Evolutionary conservation across 192 early-diverging fungal species (phyloP).

Genomic region (Coemansia sp.): DNA sequence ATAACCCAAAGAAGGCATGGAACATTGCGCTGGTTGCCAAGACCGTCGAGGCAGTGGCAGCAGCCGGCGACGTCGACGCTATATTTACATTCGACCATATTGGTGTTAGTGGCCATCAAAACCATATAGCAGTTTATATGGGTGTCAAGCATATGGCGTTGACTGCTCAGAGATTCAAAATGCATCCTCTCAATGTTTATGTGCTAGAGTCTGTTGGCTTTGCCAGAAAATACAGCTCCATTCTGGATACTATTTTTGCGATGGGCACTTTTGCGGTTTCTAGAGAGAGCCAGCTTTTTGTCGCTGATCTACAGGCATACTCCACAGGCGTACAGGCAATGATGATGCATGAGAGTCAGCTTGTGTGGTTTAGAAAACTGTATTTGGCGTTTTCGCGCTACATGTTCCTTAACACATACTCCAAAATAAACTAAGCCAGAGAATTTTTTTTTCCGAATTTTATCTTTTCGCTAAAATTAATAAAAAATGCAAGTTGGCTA

Average conservation of each 20-base stretch:
- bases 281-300: slow-evolving; percentile 51
- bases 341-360: slow-evolving; percentile 78
- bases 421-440: slow-evolving; percentile 33
- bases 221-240: slow-evolving; percentile 59
- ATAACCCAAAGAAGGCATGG: slow-evolving; percentile 69
- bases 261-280: slow-evolving; percentile 22
- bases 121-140: slow-evolving; percentile 80
- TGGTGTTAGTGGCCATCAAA: slow-evolving; percentile 89
- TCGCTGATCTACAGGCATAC: slow-evolving; percentile 62
- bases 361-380: slow-evolving; percentile 91
- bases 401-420: slow-evolving; percentile 77
- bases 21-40: slow-evolving; percentile 59
- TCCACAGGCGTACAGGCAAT: slow-evolving; percentile 66
- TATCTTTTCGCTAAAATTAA: too few relatives aligned
- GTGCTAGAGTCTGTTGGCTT: slow-evolving; percentile 60
- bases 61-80: slow-evolving; percentile 58
- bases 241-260: slow-evolving; percentile 55
- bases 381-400: slow-evolving; percentile 86
- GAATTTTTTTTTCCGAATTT: neutral
- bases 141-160: slow-evolving; percentile 64
- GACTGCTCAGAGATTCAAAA: slow-evolving; percentile 55
- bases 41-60: slow-evolving; percentile 61
- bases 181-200: slow-evolving; percentile 56
- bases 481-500: too few relatives aligned
- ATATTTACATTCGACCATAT: slow-evolving; percentile 87